phyloP scores from a whole-genome alignment of 306 rosid genomes.

The Delonix regia region DNA sequence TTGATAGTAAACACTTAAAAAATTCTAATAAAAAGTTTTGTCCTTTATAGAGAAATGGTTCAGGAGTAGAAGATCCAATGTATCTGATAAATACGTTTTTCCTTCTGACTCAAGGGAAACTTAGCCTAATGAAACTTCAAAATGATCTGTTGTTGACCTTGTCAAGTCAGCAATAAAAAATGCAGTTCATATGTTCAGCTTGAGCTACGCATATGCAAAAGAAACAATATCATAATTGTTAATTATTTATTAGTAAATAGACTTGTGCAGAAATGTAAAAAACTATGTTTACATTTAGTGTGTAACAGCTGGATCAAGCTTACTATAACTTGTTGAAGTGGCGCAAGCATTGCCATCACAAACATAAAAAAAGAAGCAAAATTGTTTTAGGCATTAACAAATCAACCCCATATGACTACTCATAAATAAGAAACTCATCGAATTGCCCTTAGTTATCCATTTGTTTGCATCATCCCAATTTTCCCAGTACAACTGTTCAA shows the following conservation, averaged over 20 bases:
- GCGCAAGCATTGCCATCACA: constrained; percentile 4
- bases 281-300: neutral
- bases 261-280: neutral
- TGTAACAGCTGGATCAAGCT: constrained; percentile 14
- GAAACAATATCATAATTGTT: neutral
- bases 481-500: neutral
- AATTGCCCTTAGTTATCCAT: neutral
- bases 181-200: neutral
- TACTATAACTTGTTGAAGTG: neutral
- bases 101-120: constrained; percentile 1
- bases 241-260: neutral
- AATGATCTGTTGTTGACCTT: neutral
- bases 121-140: neutral
- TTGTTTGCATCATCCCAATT: neutral
- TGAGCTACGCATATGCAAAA: neutral
- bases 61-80: neutral
- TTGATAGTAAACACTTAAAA: neutral
- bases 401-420: neutral
- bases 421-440: neutral
- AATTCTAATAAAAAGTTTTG: neutral
- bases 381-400: neutral
- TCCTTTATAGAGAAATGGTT: neutral
- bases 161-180: neutral
- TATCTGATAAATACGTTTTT: neutral
- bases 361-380: neutral